Conservation (phyloP, 116 monocot species). For the Phalaenopsis hybrid region DNA sequence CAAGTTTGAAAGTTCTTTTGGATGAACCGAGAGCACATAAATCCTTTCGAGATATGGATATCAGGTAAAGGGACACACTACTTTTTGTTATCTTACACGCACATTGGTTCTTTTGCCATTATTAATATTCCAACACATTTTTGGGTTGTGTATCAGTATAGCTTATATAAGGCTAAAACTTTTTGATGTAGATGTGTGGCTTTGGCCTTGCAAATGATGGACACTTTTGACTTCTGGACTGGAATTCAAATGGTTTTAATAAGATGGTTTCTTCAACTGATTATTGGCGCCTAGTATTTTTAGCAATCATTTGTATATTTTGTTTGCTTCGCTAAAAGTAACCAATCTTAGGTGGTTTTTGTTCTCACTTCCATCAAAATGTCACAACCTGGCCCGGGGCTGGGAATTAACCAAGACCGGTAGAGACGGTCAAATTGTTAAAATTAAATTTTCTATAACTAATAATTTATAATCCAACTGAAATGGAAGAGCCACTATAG, state of each 20-base stretch:
- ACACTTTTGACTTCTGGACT: background rate
- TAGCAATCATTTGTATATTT: slow-evolving; percentile 1
- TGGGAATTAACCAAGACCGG: too few relatives aligned
- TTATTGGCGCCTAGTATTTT: background rate
- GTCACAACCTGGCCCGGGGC: background rate
- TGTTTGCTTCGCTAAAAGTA: background rate
- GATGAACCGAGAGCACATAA: slow-evolving; percentile 96
- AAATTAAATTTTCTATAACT: too few relatives aligned
- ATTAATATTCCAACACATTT: background rate
- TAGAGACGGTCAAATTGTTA: too few relatives aligned
- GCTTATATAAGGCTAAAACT: background rate
- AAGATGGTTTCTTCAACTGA: background rate
- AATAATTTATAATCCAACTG: too few relatives aligned
- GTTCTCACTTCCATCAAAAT: background rate
- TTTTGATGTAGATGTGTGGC: background rate
- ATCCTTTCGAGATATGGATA: slow-evolving; percentile 93
- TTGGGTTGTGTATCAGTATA: background rate
- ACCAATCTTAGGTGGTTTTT: background rate
- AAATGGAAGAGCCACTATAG: too few relatives aligned
- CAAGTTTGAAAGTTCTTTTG: slow-evolving; percentile 60
- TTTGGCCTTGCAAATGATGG: slow-evolving; percentile 1
- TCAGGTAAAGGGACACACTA: slow-evolving; percentile 44
- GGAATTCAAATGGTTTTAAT: background rate
- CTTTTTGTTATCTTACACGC: background rate
- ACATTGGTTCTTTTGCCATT: background rate